Percentiles rank a stretch among this genome's conserved stretches.
Evolutionary conservation across 768 basidiomycete genomes (phyloP).

Genomic region (Coprinopsis sp.): DNA sequence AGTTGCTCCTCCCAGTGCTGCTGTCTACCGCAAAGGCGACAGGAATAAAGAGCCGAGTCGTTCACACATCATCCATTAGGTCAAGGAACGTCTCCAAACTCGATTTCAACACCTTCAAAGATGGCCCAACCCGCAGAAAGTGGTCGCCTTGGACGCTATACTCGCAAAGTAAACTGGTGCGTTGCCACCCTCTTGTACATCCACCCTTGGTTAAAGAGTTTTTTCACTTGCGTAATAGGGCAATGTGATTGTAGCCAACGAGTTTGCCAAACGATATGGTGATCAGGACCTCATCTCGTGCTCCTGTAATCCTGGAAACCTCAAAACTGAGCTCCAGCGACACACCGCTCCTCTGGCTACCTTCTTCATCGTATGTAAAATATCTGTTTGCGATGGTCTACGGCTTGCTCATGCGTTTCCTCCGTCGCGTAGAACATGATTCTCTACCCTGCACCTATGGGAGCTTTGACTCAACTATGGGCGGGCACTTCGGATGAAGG

Average conservation of each 20-base stretch:
- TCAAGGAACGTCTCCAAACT: slow-evolving; percentile 22
- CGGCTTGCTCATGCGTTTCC: not conserved
- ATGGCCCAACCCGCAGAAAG: slow-evolving; percentile 30
- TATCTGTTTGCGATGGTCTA: not conserved
- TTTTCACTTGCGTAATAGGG: slow-evolving; percentile 24
- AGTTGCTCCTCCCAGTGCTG: slow-evolving; percentile 37
- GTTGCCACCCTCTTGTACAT: slow-evolving; percentile 2
- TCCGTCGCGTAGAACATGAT: slow-evolving; percentile 5
- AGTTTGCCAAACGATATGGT: slow-evolving; percentile 39
- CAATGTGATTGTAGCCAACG: slow-evolving; percentile 36
- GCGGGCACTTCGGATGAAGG: slow-evolving; percentile 35
- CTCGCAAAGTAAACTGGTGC: slow-evolving; percentile 36
- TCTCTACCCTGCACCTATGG: slow-evolving; percentile 21
- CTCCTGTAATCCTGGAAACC: slow-evolving; percentile 39
- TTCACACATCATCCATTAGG: slow-evolving; percentile 32
- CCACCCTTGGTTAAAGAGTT: not conserved
- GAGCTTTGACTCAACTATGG: slow-evolving; percentile 39
- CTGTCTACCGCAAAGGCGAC: slow-evolving; percentile 30
- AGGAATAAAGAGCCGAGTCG: slow-evolving; percentile 31
- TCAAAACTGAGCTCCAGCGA: slow-evolving; percentile 30
- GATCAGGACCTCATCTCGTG: slow-evolving; percentile 39
- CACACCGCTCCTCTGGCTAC: slow-evolving; percentile 13
- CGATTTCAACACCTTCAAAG: slow-evolving; percentile 35
- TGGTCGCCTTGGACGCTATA: slow-evolving; percentile 21
- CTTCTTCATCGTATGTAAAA: slow-evolving; percentile 11